These are phyloP conservation scores for Mycena polygramma DNA, from an alignment of 768 basidiomycete species.

Conservation along the genomic window DNA sequence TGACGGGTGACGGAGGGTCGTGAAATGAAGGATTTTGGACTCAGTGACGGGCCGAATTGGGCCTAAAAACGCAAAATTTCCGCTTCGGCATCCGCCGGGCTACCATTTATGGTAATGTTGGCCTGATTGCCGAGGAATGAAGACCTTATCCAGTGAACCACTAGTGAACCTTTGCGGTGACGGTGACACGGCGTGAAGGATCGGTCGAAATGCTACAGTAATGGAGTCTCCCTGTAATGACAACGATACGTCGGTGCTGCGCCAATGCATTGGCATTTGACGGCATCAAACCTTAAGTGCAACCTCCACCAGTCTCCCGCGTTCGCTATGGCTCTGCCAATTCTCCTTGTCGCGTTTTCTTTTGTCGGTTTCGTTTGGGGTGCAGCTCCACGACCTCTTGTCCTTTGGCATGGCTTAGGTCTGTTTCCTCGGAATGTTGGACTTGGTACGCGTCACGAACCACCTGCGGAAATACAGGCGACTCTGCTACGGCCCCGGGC, in stretches of 20 bases:
- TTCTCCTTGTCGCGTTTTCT: neutral
- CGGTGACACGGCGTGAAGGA: too few relatives aligned
- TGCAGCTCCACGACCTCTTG: slow-evolving; percentile 63
- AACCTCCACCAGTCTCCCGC: neutral
- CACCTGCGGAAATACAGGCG: slow-evolving; percentile 57
- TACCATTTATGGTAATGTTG: too few relatives aligned
- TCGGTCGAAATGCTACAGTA: too few relatives aligned
- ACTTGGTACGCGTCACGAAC: neutral
- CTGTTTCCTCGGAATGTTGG: slow-evolving; percentile 2
- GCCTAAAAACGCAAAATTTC: too few relatives aligned
- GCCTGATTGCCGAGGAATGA: too few relatives aligned
- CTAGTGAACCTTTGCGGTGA: too few relatives aligned
- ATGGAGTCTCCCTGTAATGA: slow-evolving; percentile 20
- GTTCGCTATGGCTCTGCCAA: slow-evolving; percentile 10
- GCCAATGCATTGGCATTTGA: neutral
- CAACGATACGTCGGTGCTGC: neutral
- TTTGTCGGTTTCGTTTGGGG: slow-evolving; percentile 8
- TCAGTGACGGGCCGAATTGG: too few relatives aligned
- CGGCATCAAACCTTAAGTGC: neutral
- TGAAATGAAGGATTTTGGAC: too few relatives aligned
- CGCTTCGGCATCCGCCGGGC: too few relatives aligned
- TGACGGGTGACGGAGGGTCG: too few relatives aligned
- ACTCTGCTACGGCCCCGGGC: slow-evolving; percentile 79
- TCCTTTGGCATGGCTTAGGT: slow-evolving; percentile 82
- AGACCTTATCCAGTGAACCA: too few relatives aligned